These are phyloP conservation scores for Penicillium carneum DNA, from an alignment of 2,329 filamentous ascomycete species.

Conservation along the genomic window DNA sequence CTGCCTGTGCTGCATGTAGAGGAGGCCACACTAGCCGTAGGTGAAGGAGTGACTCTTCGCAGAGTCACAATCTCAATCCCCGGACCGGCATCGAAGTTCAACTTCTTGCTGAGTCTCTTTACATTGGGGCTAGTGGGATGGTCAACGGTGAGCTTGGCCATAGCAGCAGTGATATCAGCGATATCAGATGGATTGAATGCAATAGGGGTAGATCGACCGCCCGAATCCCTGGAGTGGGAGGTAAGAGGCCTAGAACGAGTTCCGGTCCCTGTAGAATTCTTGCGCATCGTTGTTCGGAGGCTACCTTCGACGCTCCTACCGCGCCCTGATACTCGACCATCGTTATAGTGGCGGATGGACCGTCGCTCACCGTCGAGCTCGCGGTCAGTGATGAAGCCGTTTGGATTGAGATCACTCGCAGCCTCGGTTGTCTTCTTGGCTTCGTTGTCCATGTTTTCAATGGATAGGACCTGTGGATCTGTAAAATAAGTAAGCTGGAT, in stretches of 20 bases:
- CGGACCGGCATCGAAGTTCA: not conserved
- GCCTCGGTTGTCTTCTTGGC: not conserved
- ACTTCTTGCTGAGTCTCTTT: not conserved
- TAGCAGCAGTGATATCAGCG: constrained; percentile 1
- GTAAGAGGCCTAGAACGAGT: not conserved
- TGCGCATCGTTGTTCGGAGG: not conserved
- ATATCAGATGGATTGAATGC: not conserved
- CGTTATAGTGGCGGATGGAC: constrained; percentile 13
- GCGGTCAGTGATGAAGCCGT: constrained; percentile 14
- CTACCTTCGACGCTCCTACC: not conserved
- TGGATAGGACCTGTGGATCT: not conserved
- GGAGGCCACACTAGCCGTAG: not conserved
- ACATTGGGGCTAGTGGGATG: not conserved
- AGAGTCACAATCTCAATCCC: not conserved
- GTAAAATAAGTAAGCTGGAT: not conserved
- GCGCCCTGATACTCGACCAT: constrained; percentile 13
- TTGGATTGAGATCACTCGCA: constrained; percentile 1
- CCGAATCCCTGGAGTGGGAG: not conserved
- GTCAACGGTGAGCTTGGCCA: constrained; percentile 1
- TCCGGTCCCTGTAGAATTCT: not conserved
- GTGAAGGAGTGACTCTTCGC: not conserved
- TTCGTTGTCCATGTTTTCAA: not conserved
- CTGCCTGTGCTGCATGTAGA: not conserved
- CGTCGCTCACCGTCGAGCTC: constrained; percentile 11
- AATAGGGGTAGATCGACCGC: not conserved